phyloP scores from a whole-genome alignment of 2,329 filamentous ascomycete genomes.

The Drechslerella coelobrocha region DNA sequence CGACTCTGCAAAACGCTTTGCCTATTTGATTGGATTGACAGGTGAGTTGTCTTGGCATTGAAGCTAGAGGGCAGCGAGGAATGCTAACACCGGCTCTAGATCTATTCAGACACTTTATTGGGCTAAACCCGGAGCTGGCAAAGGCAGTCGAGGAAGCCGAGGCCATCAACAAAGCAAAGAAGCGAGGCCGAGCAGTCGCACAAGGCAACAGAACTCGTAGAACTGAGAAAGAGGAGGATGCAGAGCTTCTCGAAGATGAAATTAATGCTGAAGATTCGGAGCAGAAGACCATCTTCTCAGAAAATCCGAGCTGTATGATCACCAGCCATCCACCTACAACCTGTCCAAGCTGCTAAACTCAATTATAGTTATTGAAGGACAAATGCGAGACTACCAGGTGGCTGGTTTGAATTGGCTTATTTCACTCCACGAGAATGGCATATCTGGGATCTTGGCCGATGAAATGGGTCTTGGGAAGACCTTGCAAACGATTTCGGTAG shows the following conservation, averaged over 20 bases:
- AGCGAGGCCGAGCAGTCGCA: slow-evolving; percentile 89
- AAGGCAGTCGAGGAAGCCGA: slow-evolving; percentile 62
- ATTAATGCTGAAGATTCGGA: slow-evolving; percentile 82
- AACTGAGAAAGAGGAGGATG: slow-evolving; percentile 97
- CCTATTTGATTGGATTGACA: slow-evolving; percentile 91
- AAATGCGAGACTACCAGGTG: slow-evolving; percentile 96
- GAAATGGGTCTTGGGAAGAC: slow-evolving; percentile 99
- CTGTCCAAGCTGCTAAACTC: slow-evolving; percentile 1
- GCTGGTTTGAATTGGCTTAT: slow-evolving; percentile 97
- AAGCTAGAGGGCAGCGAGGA: too few relatives aligned
- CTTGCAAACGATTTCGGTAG: slow-evolving; percentile 82
- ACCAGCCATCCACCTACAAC: not conserved
- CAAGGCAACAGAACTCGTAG: slow-evolving; percentile 79
- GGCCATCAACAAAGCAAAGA: slow-evolving; percentile 77
- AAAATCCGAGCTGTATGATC: slow-evolving; percentile 74
- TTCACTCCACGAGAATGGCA: slow-evolving; percentile 96
- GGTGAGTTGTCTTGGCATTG: slow-evolving; percentile 51
- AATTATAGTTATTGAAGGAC: slow-evolving; percentile 60
- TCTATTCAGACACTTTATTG: slow-evolving; percentile 97
- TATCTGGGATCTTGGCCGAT: slow-evolving; percentile 95
- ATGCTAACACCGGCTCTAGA: slow-evolving; percentile 62
- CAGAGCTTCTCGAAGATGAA: slow-evolving; percentile 83
- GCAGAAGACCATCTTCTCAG: slow-evolving; percentile 77
- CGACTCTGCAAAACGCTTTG: slow-evolving; percentile 68
- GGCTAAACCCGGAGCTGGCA: slow-evolving; percentile 92